Evolutionary conservation across 2,329 filamentous ascomycete species (phyloP), one percentile per base, ranked within the genome.

Genomic region (Phaeophleospora eucalypticola): DNA sequence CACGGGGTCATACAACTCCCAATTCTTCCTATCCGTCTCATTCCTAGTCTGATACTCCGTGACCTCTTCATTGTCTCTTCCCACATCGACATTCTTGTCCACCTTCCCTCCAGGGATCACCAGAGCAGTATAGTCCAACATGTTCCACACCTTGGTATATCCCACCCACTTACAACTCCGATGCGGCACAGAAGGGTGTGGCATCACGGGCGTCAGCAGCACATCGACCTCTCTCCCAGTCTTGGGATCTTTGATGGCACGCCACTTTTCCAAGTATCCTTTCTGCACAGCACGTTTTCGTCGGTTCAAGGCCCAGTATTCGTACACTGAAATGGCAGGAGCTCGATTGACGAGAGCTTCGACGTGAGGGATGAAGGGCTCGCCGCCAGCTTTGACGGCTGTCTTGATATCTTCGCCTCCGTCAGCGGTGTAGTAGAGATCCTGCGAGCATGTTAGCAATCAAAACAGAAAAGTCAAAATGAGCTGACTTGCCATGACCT

Each of bases 221-320:
- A 81, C 64, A 56, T 86, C 81, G 0, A 81, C 75, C 0, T 58
- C 53, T 4, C 65, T 67, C 0, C 75, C 78, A 1, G 43, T 58
- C 3, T 15, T 19, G 0, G 67, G 59, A 2, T 73, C 77, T 14
- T 58, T 66, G 1, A 69, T 65, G 0, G 60, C 59, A 36, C 76
- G 75, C 81, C 81, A 85, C 47, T 80, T 77, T 40, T 81, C 72
- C 1, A 83, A 69, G 45, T 81, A 83, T 2, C 65, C 68, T 48
- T 81, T 74, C 52, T 82, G 78, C 3, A 72, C 67, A 0, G 65
- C 68, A 19, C 71, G 46, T 57, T 84, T 84, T 19, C 72, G 70
- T 49, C 70, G 78, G 64, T 84, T 84, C 4, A 86, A 69, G 54
- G 84, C 80, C 82, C 81, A 86, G 63, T 85, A 86, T 3, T 81